Percentiles rank a stretch among this genome's conserved stretches.
These are phyloP conservation scores for Globisporangium paddicum DNA, from an alignment of 352 stramenopile species.

Conservation along the genomic window DNA sequence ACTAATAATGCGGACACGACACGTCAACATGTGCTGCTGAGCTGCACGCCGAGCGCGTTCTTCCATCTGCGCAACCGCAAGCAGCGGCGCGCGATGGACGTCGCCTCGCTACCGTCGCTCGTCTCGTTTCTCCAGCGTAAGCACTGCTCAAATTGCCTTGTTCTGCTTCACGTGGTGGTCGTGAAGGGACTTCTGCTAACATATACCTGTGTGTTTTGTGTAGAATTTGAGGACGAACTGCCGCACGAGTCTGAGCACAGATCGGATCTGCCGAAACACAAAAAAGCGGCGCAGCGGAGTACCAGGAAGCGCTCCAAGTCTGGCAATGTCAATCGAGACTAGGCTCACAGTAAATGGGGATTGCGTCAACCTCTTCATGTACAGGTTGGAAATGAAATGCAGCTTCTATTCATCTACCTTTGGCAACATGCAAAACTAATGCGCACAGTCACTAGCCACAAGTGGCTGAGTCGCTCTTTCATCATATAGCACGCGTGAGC, in stretches of 20 bases:
- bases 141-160: background rate
- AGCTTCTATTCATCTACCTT: too few relatives aligned
- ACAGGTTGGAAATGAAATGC: too few relatives aligned
- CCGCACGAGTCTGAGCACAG: background rate
- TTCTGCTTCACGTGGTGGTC: background rate
- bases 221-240: slow-evolving; percentile 2
- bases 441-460: background rate
- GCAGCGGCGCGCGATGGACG: slow-evolving; percentile 34
- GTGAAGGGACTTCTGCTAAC: background rate
- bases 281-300: background rate
- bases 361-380: too few relatives aligned
- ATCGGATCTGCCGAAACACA: background rate
- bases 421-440: too few relatives aligned
- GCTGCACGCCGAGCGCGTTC: slow-evolving; percentile 19
- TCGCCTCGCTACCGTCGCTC: slow-evolving; percentile 36
- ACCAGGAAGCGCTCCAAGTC: background rate
- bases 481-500: slow-evolving; percentile 2
- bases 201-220: background rate
- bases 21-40: background rate
- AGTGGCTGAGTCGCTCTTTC: too few relatives aligned
- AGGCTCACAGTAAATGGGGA: too few relatives aligned
- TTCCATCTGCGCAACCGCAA: slow-evolving; percentile 52
- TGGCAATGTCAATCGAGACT: background rate
- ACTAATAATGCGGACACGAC: background rate
- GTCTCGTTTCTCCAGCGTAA: slow-evolving; percentile 22